Conservation (phyloP, 2,329 filamentous ascomycete species). For the Sporothrix luriei region DNA sequence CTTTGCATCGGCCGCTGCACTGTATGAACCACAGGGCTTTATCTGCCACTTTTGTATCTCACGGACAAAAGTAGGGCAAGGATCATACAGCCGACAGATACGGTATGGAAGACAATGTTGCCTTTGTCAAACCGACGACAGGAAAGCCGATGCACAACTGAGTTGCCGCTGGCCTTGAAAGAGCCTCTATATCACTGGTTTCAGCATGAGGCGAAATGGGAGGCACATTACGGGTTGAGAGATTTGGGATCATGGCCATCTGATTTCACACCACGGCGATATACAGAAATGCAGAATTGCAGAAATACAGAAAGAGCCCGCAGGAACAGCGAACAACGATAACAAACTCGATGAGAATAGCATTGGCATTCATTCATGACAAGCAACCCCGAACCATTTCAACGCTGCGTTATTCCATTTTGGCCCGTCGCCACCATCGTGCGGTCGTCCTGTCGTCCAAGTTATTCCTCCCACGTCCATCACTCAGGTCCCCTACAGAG, state of each 20-base stretch:
- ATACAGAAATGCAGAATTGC: not conserved
- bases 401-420: not conserved
- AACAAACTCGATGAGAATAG: not conserved
- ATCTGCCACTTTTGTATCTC: too few relatives aligned
- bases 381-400: not conserved
- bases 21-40: not conserved
- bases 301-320: not conserved
- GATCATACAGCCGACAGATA: not conserved
- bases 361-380: not conserved
- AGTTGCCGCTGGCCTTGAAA: not conserved
- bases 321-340: not conserved
- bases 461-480: not conserved
- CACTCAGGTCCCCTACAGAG: slow-evolving; percentile 41
- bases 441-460: too few relatives aligned
- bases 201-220: not conserved
- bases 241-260: slow-evolving; percentile 9
- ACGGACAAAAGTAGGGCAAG: not conserved
- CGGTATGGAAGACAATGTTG: too few relatives aligned
- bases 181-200: not conserved
- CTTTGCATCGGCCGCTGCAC: not conserved
- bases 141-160: not conserved
- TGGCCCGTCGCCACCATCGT: not conserved
- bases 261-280: slow-evolving; percentile 1
- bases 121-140: not conserved
- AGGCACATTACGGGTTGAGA: not conserved